Conservation (phyloP, 2,329 filamentous ascomycete species). For the Nemania diffusa region DNA sequence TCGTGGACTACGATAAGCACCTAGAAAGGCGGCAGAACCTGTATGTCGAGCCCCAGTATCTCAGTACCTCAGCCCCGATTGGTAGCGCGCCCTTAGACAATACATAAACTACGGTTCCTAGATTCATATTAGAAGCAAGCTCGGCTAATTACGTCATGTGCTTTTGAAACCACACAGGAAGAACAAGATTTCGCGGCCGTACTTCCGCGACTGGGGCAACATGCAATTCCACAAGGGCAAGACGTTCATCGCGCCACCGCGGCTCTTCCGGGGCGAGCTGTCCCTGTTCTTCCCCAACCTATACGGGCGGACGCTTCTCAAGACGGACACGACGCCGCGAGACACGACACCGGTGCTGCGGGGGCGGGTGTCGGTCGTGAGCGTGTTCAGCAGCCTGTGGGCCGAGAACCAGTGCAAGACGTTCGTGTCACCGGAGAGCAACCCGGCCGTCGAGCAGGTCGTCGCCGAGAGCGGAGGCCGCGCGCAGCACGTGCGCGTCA, state of each 20-base stretch:
- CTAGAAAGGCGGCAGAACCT: constrained; percentile 78
- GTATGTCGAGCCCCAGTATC: constrained; percentile 58
- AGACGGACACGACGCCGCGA: constrained; percentile 59
- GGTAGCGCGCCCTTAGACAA: neutral
- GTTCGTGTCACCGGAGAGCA: constrained; percentile 73
- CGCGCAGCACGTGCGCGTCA: constrained; percentile 85
- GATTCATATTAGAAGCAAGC: no score
- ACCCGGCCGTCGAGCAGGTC: constrained; percentile 74
- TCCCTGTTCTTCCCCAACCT: constrained; percentile 96
- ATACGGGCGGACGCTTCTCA: constrained; percentile 78
- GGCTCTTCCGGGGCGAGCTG: constrained; percentile 83
- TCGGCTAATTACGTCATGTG: constrained; percentile 18
- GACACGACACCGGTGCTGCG: constrained; percentile 81
- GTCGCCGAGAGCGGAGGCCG: constrained; percentile 63
- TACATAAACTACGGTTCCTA: no score
- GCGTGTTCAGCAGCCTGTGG: constrained; percentile 85
- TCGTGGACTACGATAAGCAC: constrained; percentile 87
- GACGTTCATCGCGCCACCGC: constrained; percentile 85
- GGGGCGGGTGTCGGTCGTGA: constrained; percentile 81
- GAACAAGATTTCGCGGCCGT: constrained; percentile 68
- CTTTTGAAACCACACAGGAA: constrained; percentile 18
- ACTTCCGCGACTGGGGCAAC: constrained; percentile 96
- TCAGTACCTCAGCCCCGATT: constrained; percentile 1
- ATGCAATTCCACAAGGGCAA: constrained; percentile 87
- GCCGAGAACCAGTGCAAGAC: constrained; percentile 81